A percentile compares a stretch with the other conserved stretches of the same genome.
Evolutionary conservation across 805 yeast species (phyloP).

Genomic region (Spathaspora arborariae): DNA sequence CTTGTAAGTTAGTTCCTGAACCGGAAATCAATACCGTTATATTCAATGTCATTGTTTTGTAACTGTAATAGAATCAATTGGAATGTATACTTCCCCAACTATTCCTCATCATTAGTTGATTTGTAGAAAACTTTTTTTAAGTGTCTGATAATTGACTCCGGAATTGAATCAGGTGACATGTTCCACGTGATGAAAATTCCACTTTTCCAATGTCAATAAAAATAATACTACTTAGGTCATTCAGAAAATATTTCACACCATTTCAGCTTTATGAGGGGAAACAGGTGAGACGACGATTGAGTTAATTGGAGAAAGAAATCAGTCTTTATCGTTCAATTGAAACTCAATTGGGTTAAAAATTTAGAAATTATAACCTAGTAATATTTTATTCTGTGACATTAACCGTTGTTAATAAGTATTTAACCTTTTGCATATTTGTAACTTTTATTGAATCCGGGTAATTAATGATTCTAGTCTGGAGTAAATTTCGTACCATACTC

Average conservation of each 20-base stretch:
- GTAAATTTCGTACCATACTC: constrained; percentile 11
- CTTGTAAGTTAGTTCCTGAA: constrained; percentile 93
- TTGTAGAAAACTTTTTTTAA: not conserved
- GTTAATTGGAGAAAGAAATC: not conserved
- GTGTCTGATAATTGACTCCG: not conserved
- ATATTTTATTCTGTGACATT: too few relatives aligned
- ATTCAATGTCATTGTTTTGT: constrained; percentile 10
- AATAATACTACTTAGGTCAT: too few relatives aligned
- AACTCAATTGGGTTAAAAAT: not conserved
- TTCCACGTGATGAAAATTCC: not conserved
- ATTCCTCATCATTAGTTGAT: not conserved
- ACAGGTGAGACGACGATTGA: too few relatives aligned
- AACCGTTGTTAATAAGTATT: not conserved
- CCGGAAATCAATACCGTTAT: constrained; percentile 89
- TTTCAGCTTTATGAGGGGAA: not conserved
- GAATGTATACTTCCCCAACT: not conserved
- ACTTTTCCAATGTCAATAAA: not conserved
- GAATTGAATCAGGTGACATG: not conserved
- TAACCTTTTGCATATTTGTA: not conserved
- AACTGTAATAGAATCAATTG: not conserved
- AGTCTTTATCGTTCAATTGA: not conserved
- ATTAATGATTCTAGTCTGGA: not conserved
- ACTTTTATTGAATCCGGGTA: not conserved
- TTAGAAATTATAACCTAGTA: too few relatives aligned
- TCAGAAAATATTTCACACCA: too few relatives aligned